A percentile compares a stretch with the other conserved stretches of the same genome.
Conservation (phyloP, 352 stramenopile genomes). For the Phytopythium delawarense region DNA sequence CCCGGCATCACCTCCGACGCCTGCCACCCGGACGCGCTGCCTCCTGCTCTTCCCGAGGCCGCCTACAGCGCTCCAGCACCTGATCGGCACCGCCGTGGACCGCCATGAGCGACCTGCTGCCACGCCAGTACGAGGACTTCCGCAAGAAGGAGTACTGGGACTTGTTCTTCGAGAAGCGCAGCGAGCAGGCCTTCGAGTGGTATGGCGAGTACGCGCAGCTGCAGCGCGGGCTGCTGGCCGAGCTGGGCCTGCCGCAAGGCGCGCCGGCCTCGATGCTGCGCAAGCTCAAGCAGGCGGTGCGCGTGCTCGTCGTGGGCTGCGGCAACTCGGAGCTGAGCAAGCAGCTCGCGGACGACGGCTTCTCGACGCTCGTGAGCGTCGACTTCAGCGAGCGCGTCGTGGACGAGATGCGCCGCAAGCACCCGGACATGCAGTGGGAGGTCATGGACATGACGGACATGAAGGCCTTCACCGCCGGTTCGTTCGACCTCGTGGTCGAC, state of each 20-base stretch:
- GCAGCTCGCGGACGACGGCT: slow-evolving; percentile 57
- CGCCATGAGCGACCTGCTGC: slow-evolving; percentile 33
- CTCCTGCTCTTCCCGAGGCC: background rate
- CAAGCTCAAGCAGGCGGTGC: slow-evolving; percentile 34
- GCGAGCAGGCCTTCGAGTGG: slow-evolving; percentile 75
- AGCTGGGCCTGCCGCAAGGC: slow-evolving; percentile 25
- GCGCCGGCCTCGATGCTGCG: slow-evolving; percentile 18
- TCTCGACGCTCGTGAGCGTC: slow-evolving; percentile 51
- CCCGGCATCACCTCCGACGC: no score
- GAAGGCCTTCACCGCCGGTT: slow-evolving; percentile 24
- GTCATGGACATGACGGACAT: slow-evolving; percentile 84
- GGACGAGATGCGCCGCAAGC: slow-evolving; percentile 67
- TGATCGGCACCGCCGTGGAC: background rate
- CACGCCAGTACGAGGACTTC: slow-evolving; percentile 52
- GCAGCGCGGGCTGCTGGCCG: slow-evolving; percentile 22
- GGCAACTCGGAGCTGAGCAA: slow-evolving; percentile 71
- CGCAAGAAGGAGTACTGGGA: slow-evolving; percentile 73
- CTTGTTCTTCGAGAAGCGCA: slow-evolving; percentile 66
- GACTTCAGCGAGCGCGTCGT: slow-evolving; percentile 77
- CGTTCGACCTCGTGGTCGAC: slow-evolving; percentile 76
- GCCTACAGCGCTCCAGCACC: background rate
- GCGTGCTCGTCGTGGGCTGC: slow-evolving; percentile 72
- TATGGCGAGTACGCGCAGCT: slow-evolving; percentile 62
- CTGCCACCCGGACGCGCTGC: no score
- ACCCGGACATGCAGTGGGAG: slow-evolving; percentile 53